Evolutionary conservation across 345 rosid genomes (phyloP), one percentile per base, ranked within the genome.

Genomic region (Pistacia atlantica): DNA sequence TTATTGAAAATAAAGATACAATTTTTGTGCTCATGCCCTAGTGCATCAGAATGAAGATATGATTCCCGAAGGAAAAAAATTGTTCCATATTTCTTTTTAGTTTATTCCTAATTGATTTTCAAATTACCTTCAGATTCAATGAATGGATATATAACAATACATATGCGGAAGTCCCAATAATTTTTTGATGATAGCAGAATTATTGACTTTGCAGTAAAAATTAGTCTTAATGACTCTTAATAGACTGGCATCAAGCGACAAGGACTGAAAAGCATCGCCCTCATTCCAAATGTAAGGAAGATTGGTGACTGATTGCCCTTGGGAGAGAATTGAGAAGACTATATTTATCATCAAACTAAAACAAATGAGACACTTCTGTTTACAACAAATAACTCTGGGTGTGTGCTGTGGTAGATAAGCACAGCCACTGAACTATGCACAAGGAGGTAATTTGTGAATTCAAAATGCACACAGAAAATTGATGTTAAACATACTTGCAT

Each of bases 101-200:
- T 58, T 42, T 45, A 71, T 42, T 56, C 38, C 22, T 71, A 11
- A 8, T 10, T 18, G 65, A 71, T 5, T 11, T 42, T 42, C 6
- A 71, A 16, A 45, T 71, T 38, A 49, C 0, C 75, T 42, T 67
- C 1, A 5, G 8, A 38, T 59, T 72, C 75, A 72, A 59, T 42
- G 18, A 16, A 61, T 35, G 9, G 62, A 25, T 8, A 46, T 17
- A 46, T 22, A 14, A 9, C 22, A 7, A n/a, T 31, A 1, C 33
- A 31, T 31, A 31, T 31, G 33, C 33, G 33, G 33, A 31, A 25
- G 25, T 25, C 25, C 1, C 25, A 25, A 25, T 25, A 25, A 25
- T 25, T 10, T 17, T 54, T 4, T 8, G 6, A 58, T 16, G 28
- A 59, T 5, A 31, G 57, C 16, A 16, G 28, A 72, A 72, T 4